A percentile compares a stretch with the other conserved stretches of the same genome.
Evolutionary conservation across 768 basidiomycete species (phyloP).

Genomic region (Asterophora parasitica): DNA sequence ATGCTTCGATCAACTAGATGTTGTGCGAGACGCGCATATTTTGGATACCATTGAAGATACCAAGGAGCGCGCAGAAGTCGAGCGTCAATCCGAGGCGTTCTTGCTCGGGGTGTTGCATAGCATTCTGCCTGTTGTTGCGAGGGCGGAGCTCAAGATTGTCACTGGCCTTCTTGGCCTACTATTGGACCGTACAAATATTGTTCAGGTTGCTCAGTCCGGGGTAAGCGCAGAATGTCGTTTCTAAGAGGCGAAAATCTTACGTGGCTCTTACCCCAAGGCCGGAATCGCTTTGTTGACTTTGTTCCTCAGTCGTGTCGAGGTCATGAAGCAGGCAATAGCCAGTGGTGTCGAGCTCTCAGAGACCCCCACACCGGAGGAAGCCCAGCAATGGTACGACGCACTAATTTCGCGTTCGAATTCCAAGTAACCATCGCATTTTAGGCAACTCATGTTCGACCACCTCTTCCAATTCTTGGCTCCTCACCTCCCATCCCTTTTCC

Average conservation of each 20-base stretch:
- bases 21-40: conserved; percentile 71
- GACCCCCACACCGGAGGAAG: conserved; percentile 64
- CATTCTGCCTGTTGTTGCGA: conserved; percentile 76
- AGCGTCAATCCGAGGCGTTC: conserved; percentile 89
- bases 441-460: conserved; percentile 86
- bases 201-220: conserved; percentile 70
- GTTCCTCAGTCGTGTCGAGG: conserved; percentile 89
- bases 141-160: conserved; percentile 75
- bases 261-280: conserved; percentile 46
- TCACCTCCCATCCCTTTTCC: conserved; percentile 79
- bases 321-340: conserved; percentile 71
- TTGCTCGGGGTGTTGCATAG: conserved; percentile 82
- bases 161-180: conserved; percentile 83
- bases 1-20: conserved; percentile 91
- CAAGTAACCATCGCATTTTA: conserved; percentile 26
- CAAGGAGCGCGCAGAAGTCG: conserved; percentile 60
- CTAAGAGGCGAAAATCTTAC: conserved; percentile 7
- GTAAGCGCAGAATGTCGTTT: conserved; percentile 38
- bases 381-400: conserved; percentile 58
- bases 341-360: conserved; percentile 51
- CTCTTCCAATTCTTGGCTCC: conserved; percentile 78
- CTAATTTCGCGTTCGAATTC: background rate
- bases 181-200: conserved; percentile 72
- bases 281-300: conserved; percentile 88
- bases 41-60: conserved; percentile 66